Evolutionary conservation across 2,329 filamentous ascomycete species (phyloP).

Genomic region (Raffaelea arxii): DNA sequence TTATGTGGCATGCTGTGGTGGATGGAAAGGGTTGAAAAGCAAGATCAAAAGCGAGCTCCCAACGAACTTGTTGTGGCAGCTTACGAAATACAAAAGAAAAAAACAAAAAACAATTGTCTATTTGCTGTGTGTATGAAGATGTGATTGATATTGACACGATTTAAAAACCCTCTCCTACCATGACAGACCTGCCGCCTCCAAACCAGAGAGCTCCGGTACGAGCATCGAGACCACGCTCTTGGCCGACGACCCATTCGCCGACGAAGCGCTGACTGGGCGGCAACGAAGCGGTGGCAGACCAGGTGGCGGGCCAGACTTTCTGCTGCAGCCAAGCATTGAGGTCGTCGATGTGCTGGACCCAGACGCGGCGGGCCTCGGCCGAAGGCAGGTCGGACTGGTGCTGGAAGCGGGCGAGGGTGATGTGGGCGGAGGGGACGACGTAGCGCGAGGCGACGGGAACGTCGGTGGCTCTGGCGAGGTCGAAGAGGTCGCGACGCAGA

Average conservation of each 20-base stretch:
- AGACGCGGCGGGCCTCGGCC: conserved; percentile 46
- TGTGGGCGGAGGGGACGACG: conserved; percentile 79
- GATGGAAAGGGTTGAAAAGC: too few species aligned
- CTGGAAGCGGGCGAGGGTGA: conserved; percentile 79
- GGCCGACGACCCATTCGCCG: conserved; percentile 79
- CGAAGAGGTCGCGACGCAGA: conserved; percentile 68
- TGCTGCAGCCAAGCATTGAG: conserved; percentile 67
- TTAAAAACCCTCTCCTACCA: conserved; percentile 51
- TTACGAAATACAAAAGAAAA: conserved; percentile 9
- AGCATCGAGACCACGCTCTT: conserved; percentile 71
- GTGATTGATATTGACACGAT: not conserved
- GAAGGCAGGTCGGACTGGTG: conserved; percentile 53
- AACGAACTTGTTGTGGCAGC: too few species aligned
- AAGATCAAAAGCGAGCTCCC: too few species aligned
- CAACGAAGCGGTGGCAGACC: conserved; percentile 3
- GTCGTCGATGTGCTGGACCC: conserved; percentile 62
- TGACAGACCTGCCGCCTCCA: conserved; percentile 65
- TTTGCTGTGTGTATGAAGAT: not conserved
- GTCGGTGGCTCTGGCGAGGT: conserved; percentile 48
- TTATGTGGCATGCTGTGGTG: too few species aligned
- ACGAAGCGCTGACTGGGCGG: conserved; percentile 26
- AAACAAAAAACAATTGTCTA: not conserved
- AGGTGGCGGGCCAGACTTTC: conserved; percentile 55
- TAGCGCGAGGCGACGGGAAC: conserved; percentile 71
- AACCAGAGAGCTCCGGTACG: conserved; percentile 77